Conservation (phyloP, 1,139 yeast species). For the Pichia sp. region DNA sequence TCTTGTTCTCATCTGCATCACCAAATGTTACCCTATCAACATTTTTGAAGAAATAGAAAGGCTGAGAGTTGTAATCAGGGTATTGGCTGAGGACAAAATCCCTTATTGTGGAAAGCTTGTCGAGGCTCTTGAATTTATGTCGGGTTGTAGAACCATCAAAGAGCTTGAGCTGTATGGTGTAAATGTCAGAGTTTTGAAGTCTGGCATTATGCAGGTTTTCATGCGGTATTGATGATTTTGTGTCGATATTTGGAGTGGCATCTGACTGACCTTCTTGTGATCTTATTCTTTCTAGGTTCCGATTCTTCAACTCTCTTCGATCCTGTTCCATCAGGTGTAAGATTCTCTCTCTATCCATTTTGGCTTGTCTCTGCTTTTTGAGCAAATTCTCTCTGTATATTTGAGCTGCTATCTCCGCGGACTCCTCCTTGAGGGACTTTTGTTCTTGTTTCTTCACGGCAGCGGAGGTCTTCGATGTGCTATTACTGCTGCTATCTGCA, state of each 20-base stretch:
- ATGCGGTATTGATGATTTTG: conserved; percentile 6
- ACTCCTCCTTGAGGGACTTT: conserved; percentile 31
- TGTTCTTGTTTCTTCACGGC: too few relatives aligned
- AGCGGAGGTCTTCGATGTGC: background rate
- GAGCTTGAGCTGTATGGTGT: conserved; percentile 24
- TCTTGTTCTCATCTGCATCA: conserved; percentile 24
- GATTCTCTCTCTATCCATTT: conserved; percentile 49
- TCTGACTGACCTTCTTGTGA: too few relatives aligned
- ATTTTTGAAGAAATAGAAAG: conserved; percentile 27
- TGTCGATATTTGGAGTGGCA: background rate
- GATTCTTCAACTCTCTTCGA: conserved; percentile 35
- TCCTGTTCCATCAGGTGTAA: conserved; percentile 44
- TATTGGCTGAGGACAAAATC: conserved; percentile 18
- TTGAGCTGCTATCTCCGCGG: conserved; percentile 31
- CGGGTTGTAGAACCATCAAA: conserved; percentile 26
- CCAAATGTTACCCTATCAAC: conserved; percentile 27
- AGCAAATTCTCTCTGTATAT: conserved; percentile 36
- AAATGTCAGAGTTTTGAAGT: conserved; percentile 16
- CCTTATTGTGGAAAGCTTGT: conserved; percentile 22
- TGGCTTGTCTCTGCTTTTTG: conserved; percentile 32
- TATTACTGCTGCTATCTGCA: too few relatives aligned
- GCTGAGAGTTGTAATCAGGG: conserved; percentile 25
- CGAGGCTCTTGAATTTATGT: conserved; percentile 16
- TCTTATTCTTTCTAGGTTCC: background rate
- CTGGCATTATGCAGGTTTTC: conserved; percentile 19